Evolutionary conservation across 257 asterid genomes (phyloP).

Genomic region (Phtheirospermum japonicum): DNA sequence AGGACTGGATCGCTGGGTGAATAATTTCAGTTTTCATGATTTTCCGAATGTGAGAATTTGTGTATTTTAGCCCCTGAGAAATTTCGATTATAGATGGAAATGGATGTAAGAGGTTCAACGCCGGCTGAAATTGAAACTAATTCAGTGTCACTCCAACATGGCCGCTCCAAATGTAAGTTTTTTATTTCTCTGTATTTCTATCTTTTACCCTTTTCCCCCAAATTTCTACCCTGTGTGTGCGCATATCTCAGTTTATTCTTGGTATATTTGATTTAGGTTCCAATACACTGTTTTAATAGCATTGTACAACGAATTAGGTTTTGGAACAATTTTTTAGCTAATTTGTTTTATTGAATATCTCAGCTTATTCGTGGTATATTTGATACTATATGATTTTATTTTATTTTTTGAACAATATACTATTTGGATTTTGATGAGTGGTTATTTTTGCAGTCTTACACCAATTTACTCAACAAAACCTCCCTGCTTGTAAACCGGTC

Average conservation of each 20-base stretch:
- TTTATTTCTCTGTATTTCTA: neutral
- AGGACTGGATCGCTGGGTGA: neutral
- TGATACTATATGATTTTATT: no score
- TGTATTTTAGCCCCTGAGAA: conserved; percentile 17
- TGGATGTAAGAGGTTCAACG: conserved; percentile 33
- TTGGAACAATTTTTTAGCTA: no score
- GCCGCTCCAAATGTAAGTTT: conserved; percentile 38
- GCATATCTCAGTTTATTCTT: neutral
- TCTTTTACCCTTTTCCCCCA: conserved; percentile 2
- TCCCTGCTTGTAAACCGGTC: conserved; percentile 84
- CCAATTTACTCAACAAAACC: conserved; percentile 70
- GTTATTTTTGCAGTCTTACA: conserved; percentile 47
- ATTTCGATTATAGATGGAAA: conserved; percentile 34
- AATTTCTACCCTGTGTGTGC: neutral
- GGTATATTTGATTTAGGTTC: no score
- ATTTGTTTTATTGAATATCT: no score
- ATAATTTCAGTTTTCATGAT: conserved; percentile 18
- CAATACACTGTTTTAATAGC: no score
- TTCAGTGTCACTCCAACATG: conserved; percentile 30
- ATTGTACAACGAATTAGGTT: no score
- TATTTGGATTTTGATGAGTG: conserved; percentile 13
- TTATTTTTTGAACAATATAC: neutral
- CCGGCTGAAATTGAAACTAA: conserved; percentile 33
- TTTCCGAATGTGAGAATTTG: conserved; percentile 10
- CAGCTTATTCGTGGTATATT: neutral